Evolutionary conservation across 164 flowering plant species (phyloP), one percentile per base, ranked within the genome.

Genomic region (Tetrastigma voinierianum): DNA sequence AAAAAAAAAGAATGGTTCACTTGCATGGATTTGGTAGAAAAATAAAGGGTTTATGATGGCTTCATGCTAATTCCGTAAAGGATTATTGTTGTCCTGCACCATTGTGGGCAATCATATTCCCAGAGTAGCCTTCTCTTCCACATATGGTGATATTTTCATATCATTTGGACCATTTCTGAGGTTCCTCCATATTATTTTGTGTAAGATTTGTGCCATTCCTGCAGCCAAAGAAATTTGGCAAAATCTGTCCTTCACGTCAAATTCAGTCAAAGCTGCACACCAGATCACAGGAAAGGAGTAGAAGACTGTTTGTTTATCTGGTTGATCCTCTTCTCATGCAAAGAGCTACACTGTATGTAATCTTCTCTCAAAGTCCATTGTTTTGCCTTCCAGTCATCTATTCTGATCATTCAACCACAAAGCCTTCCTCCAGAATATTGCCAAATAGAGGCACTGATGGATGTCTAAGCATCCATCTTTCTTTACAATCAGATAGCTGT

Each of bases 141-240:
- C 40, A 32, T 32, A 32, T 32, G 40, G 40, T 4, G 40, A 32
- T 32, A 32, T 4, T 32, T 32, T 32, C 40, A 4, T 0, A 7
- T 32, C 6, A 32, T 32, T 32, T n/a, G 6, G 40, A 4, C 6
- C 40, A 32, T 32, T 32, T 32, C 7, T 32, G 40, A 32, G 40
- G 40, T 32, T 32, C 40, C 40, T 32, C 40, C 40, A 32, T 7
- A 32, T 32, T 7, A n/a, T n/a, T 32, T 0, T 3, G 40, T 59
- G 23, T 54, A 24, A 44, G 15, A 18, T 10, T 13, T 17, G 20
- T 19, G 6, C 44, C n/a, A 21, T 59, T 72, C 67, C n/a, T 77
- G 81, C 90, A 91, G 97, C 96, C n/a, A 60, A 91, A 88, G 73
- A 77, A 72, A 73, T 59, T 90, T n/a, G 76, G 89, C 81, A 53